phyloP scores from a whole-genome alignment of 225 moss, liverwort and hornwort species.

The Anthoceros angustus region DNA sequence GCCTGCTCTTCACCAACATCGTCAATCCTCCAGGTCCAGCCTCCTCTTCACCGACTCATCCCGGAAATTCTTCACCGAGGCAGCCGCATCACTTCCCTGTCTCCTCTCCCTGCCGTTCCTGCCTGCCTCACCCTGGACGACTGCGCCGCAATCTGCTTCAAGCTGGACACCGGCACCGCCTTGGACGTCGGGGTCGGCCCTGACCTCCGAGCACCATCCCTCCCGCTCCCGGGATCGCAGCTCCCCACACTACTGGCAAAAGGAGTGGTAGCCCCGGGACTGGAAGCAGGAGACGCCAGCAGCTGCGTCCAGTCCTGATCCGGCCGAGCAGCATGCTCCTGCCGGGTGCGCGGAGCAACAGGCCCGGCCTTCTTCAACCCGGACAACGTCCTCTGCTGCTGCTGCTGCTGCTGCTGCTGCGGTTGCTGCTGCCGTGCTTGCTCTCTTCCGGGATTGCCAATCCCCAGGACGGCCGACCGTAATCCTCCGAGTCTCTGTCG shows the following conservation, averaged over 20 bases:
- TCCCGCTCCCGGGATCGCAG: slow-evolving; percentile 17
- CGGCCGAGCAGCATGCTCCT: not conserved
- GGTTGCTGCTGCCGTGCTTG: slow-evolving; percentile 17
- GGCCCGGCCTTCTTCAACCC: slow-evolving; percentile 19
- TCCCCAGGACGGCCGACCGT: not conserved
- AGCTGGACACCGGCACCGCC: slow-evolving; percentile 5
- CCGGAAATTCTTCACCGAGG: not conserved
- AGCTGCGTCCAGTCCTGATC: slow-evolving; percentile 67
- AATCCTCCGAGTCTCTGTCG: not conserved
- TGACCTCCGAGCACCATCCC: slow-evolving; percentile 15
- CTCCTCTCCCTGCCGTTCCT: not conserved
- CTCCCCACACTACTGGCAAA: slow-evolving; percentile 46
- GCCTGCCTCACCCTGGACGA: slow-evolving; percentile 21
- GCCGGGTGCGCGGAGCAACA: slow-evolving; percentile 8
- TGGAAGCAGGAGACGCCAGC: slow-evolving; percentile 42
- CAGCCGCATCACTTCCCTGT: not conserved
- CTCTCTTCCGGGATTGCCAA: too few species aligned
- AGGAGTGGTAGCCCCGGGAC: slow-evolving; percentile 27
- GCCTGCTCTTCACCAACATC: not conserved
- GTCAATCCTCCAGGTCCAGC: not conserved
- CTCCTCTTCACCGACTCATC: not conserved
- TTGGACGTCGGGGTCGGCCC: slow-evolving; percentile 28
- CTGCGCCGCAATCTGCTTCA: slow-evolving; percentile 16
- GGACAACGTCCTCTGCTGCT: slow-evolving; percentile 21
- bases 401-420: slow-evolving; percentile 24